Conservation (phyloP, 2,329 filamentous ascomycete species). For the Fusarium avenaceum region DNA sequence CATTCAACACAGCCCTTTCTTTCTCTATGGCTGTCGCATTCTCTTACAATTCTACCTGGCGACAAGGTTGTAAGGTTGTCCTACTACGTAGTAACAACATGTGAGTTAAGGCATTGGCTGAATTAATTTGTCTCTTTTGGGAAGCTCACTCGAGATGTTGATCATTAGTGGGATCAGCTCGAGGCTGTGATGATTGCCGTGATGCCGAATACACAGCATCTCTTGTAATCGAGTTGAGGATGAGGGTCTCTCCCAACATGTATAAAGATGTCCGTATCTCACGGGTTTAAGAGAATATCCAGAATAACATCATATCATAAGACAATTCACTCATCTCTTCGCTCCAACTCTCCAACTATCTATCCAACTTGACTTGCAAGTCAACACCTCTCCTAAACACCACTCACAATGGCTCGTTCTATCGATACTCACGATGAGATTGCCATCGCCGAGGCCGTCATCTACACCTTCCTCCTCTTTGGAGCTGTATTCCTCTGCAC, state of each 20-base stretch:
- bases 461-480: conserved; percentile 50
- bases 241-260: neutral
- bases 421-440: conserved; percentile 51
- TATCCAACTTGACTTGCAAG: neutral
- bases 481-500: conserved; percentile 60
- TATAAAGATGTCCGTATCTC: conserved; percentile 32
- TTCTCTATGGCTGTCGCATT: neutral
- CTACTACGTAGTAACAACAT: neutral
- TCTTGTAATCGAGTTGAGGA: conserved; percentile 5
- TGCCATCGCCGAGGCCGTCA: conserved; percentile 51
- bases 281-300: neutral
- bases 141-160: conserved; percentile 18
- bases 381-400: neutral
- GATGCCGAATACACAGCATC: conserved; percentile 9
- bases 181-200: conserved; percentile 30
- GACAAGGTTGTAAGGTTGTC: conserved; percentile 12
- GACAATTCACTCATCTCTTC: neutral
- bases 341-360: neutral
- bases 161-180: neutral
- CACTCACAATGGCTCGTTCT: conserved; percentile 38
- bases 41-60: neutral
- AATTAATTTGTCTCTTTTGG: conserved; percentile 3
- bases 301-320: conserved; percentile 3
- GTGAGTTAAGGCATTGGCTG: neutral
- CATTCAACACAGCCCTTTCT: conserved; percentile 3